Evolutionary conservation across 352 stramenopile species (phyloP), one percentile per base, ranked within the genome.

Genomic region (Pythium aristosporum): DNA sequence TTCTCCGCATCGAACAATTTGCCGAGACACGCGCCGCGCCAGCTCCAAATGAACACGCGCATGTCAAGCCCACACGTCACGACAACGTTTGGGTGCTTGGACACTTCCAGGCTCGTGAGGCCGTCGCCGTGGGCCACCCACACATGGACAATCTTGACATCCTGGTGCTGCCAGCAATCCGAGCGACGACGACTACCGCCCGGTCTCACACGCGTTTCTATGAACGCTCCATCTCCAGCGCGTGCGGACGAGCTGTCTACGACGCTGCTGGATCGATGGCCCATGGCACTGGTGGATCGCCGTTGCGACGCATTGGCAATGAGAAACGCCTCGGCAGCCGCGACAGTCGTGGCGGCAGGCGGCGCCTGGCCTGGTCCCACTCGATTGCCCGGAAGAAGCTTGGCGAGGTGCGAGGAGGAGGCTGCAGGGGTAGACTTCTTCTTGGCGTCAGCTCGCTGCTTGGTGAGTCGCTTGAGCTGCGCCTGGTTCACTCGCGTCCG

Each of bases 1-100:
- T 85, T 87, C 30, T 92, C 83, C 0, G 74, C 69, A 16, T 88
- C 82, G 59, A 89, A 90, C 2, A 90, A 59, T 42, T 87, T 87
- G 1, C 83, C 83, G 0, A 90, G 52, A 32, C 75, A 86, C n/a
- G 34, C 39, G 1, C 80, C 80, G 28, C 84, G 61, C 83, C 83
- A 92, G 43, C 79, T 76, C 83, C 80, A 92, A 5, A 92, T 69
- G 54, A 80, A 89, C 5, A 92, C 79, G 3, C 71, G 68, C 72
- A 85, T 88, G 54, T 92, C 83, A 44, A 89, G 56, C 7, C 69
- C 71, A 57, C 80, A 89, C 0, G 80, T 90, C 9, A 89, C 57
- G 1, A 90, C 20, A 39, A 92, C 79, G 34, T 89, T 80, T 2
- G 83, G 83, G 32, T 88, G 70, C 16, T 71, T 77, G 52, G 69